Base-by-base conservation (phyloP, 805 yeast species). In the Yarrowia hollandica region DNA sequence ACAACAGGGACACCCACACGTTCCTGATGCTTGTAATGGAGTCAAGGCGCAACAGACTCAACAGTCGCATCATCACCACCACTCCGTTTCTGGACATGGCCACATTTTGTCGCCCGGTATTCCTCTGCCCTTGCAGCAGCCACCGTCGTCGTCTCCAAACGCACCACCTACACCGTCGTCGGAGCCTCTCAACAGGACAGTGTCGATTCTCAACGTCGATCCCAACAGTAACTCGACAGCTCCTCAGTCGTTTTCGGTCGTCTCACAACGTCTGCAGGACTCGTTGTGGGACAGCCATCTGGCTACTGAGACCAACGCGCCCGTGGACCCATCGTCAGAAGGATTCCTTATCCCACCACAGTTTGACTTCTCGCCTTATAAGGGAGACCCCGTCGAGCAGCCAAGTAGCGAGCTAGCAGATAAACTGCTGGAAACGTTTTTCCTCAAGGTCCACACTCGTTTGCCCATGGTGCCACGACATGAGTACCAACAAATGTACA, bases 191-290 rank as follows among this genome's bases (percentile, higher is more conserved):
- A 52, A 25, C 23, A 16, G 55, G 21, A 61, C 61, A 2, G 66
- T 65, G 21, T 64, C 64, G 34, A 65, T 65, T 15, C 59, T 65
- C 28, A 65, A 65, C 54, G 63, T 61, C 4, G 67, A 65, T 26
- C 66, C 65, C 1, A 60, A 46, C 31, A 21, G 60, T 22, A 63
- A 59, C 38, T 60, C 61, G 14, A 21, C 62, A 11, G 66, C 67
- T 3, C 68, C 68, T 3, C 66, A 64, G 59, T 63, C 66, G 44
- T 65, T 66, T 60, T 64, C 68, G 8, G 68, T 66, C n/a, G 68
- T 66, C 5, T 64, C 68, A 2, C 65, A 67, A 21, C 57, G 66
- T 7, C 55, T 66, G 11, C 64, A 65, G 39, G 68, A 66, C 28
- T 63, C 66, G 33, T 60, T 48, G 28, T 64, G 63, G 61, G 66